These are phyloP conservation scores for Didymella lethalis DNA, from an alignment of 2,329 filamentous ascomycete genomes.

Conservation along the genomic window DNA sequence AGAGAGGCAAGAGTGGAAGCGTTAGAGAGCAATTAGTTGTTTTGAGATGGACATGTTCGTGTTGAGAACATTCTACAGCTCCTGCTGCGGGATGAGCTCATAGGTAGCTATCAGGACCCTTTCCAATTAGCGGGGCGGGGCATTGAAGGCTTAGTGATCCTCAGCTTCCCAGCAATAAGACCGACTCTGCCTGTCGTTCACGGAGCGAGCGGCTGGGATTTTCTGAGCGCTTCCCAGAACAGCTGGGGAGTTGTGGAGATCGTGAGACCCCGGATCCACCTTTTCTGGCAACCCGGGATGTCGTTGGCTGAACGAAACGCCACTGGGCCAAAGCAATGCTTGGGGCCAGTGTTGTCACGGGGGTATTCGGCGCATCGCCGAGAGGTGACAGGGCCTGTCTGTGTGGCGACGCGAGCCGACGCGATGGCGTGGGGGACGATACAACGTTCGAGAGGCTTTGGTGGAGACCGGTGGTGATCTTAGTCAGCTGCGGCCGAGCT, in stretches of 20 bases:
- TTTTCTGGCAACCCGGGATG: constrained; percentile 35
- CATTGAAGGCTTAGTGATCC: constrained; percentile 32
- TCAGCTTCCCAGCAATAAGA: constrained; percentile 31
- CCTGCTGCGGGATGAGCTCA: constrained; percentile 48
- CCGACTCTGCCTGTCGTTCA: constrained; percentile 19
- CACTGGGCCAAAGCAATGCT: constrained; percentile 25
- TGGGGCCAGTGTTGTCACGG: neutral
- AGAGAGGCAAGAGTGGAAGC: neutral
- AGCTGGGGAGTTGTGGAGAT: constrained; percentile 40
- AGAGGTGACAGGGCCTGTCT: constrained; percentile 1
- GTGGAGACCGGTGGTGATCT: constrained; percentile 4
- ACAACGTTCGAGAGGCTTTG: neutral
- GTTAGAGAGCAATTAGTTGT: constrained; percentile 7
- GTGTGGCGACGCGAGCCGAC: constrained; percentile 12
- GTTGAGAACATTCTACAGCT: constrained; percentile 44
- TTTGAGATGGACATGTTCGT: constrained; percentile 27
- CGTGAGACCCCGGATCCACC: constrained; percentile 42
- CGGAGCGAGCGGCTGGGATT: constrained; percentile 27
- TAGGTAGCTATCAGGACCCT: constrained; percentile 42
- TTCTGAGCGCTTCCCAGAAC: constrained; percentile 32
- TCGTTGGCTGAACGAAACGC: constrained; percentile 33
- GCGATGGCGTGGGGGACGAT: neutral
- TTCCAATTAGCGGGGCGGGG: constrained; percentile 40
- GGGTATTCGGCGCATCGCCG: constrained; percentile 17
- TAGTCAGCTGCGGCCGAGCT: constrained; percentile 18